Conservation (phyloP, 257 asterid species). For the Solanum lycopersicoides region DNA sequence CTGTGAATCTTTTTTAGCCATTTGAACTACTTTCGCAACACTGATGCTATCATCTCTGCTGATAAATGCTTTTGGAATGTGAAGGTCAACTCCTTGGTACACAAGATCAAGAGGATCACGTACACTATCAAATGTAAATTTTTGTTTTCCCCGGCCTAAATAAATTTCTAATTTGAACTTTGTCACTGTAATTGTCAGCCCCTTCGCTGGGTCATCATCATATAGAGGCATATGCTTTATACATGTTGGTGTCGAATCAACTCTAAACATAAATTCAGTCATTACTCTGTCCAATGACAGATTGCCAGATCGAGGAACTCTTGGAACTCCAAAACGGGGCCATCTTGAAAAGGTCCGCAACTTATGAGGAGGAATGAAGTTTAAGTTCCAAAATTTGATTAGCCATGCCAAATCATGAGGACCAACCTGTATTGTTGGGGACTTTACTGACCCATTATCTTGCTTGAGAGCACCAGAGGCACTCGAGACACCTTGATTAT, state of each 20-base stretch:
- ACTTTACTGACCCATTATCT: constrained; percentile 34
- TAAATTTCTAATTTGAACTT: constrained; percentile 75
- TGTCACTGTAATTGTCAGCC: constrained; percentile 69
- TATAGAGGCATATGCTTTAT: constrained; percentile 79
- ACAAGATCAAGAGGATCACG: constrained; percentile 94
- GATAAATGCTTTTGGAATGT: constrained; percentile 78
- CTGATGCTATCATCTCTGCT: constrained; percentile 61
- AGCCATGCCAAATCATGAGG: constrained; percentile 99
- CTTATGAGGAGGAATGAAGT: constrained; percentile 86
- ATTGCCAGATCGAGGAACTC: constrained; percentile 93
- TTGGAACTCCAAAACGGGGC: constrained; percentile 95
- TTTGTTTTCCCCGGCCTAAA: constrained; percentile 81
- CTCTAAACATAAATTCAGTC: constrained; percentile 96
- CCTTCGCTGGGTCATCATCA: constrained; percentile 96
- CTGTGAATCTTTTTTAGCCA: constrained; percentile 57
- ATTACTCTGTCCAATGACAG: constrained; percentile 89
- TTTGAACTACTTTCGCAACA: constrained; percentile 65
- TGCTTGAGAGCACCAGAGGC: constrained; percentile 28
- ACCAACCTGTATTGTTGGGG: constrained; percentile 74
- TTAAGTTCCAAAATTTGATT: constrained; percentile 79
- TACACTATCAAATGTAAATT: constrained; percentile 65
- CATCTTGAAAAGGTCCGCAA: constrained; percentile 89
- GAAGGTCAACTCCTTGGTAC: constrained; percentile 94
- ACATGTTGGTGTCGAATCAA: constrained; percentile 84
- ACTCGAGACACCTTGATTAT: constrained; percentile 33